Percentiles rank a stretch among this genome's conserved stretches.
Evolutionary conservation across 2,329 filamentous ascomycete genomes (phyloP).

Genomic region (Ramichloridium luteum): DNA sequence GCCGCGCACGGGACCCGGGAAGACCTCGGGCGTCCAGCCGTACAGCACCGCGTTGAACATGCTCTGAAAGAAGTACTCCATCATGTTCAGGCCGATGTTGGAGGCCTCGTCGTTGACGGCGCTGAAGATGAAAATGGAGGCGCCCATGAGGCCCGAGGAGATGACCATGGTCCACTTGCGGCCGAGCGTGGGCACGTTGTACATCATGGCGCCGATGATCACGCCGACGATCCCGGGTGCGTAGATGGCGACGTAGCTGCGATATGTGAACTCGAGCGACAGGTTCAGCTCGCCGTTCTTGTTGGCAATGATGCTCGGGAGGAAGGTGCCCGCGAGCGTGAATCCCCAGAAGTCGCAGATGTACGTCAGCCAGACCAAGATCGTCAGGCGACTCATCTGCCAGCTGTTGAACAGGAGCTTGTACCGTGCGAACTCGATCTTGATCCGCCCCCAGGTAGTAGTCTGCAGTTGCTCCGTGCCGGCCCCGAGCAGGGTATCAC

Average conservation of each 20-base stretch:
- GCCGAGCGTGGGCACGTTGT: slow-evolving; percentile 33
- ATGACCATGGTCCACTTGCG: slow-evolving; percentile 36
- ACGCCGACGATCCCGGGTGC: slow-evolving; percentile 41
- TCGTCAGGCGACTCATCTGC: slow-evolving; percentile 33
- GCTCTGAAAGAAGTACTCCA: slow-evolving; percentile 42
- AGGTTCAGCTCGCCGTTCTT: slow-evolving; percentile 38
- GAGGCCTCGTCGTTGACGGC: slow-evolving; percentile 33
- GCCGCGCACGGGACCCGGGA: slow-evolving; percentile 39
- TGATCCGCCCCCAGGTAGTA: slow-evolving; percentile 25
- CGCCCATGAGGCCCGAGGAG: slow-evolving; percentile 32
- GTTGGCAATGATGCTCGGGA: slow-evolving; percentile 39
- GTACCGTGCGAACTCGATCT: slow-evolving; percentile 32
- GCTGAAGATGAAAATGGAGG: slow-evolving; percentile 34
- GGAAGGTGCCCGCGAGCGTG: slow-evolving; percentile 36
- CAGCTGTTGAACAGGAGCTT: slow-evolving; percentile 33
- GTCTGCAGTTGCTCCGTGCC: slow-evolving; percentile 22
- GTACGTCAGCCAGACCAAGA: slow-evolving; percentile 40
- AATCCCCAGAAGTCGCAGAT: slow-evolving; percentile 41
- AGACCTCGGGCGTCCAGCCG: slow-evolving; percentile 41
- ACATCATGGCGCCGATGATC: slow-evolving; percentile 38
- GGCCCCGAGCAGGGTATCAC: slow-evolving; percentile 22
- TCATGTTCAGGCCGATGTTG: slow-evolving; percentile 39
- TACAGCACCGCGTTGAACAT: slow-evolving; percentile 43
- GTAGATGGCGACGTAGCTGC: slow-evolving; percentile 44
- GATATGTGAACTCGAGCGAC: slow-evolving; percentile 38